Conservation (phyloP, 2,329 filamentous ascomycete genomes). For the Penicillium griseofulvum region DNA sequence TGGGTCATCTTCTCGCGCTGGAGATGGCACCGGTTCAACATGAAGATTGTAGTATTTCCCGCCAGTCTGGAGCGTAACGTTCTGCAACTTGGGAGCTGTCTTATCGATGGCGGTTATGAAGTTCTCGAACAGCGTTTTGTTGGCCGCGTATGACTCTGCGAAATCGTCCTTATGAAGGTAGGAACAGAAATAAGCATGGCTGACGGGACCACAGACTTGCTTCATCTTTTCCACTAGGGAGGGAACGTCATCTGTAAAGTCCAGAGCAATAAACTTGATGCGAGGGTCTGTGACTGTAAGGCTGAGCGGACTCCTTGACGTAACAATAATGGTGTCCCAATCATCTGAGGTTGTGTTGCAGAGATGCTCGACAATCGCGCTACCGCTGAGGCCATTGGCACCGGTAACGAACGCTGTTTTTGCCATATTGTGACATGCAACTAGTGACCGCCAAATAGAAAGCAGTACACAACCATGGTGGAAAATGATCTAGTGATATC, state of each 20-base stretch:
- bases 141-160: constrained; percentile 17
- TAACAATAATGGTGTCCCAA: constrained; percentile 21
- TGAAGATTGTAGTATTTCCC: constrained; percentile 24
- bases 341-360: constrained; percentile 11
- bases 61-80: constrained; percentile 9
- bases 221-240: constrained; percentile 14
- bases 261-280: constrained; percentile 26
- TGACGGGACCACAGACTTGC: constrained; percentile 19
- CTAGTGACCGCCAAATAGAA: no score
- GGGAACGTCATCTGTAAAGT: constrained; percentile 17
- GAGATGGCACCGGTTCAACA: constrained; percentile 18
- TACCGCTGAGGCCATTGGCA: constrained; percentile 30
- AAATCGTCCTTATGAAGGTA: constrained; percentile 30
- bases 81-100: constrained; percentile 7
- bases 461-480: no score
- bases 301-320: constrained; percentile 19
- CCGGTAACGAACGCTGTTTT: constrained; percentile 31
- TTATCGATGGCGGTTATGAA: not conserved
- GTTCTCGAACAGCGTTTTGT: constrained; percentile 12
- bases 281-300: constrained; percentile 19
- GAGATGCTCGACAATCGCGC: constrained; percentile 31
- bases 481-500: no score
- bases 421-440: not conserved
- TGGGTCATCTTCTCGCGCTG: constrained; percentile 22
- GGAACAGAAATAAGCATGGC: constrained; percentile 28